A percentile compares a stretch with the other conserved stretches of the same genome.
phyloP scores from a whole-genome alignment of 106 monocot species.

The Allium fistulosum region DNA sequence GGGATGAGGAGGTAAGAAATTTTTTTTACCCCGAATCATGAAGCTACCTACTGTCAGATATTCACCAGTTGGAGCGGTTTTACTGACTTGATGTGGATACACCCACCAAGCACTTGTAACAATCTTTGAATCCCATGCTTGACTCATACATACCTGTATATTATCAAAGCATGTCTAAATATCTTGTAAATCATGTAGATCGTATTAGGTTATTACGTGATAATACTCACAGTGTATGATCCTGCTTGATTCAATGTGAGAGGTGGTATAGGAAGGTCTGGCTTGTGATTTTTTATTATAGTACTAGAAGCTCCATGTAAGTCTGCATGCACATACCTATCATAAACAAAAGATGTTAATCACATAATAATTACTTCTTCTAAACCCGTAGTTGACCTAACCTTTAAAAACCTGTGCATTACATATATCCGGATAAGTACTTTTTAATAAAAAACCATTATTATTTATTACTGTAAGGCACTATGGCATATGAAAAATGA shows the following conservation, averaged over 20 bases:
- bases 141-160: constrained; percentile 90
- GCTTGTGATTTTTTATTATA: constrained; percentile 92
- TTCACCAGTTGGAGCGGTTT: constrained; percentile 98
- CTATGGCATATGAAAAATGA: no score
- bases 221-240: constrained; percentile 79
- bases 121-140: constrained; percentile 98
- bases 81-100: constrained; percentile 98
- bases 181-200: neutral
- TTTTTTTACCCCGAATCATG: constrained; percentile 98
- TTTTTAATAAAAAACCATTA: no score
- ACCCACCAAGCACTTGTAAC: constrained; percentile 99
- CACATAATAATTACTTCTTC: neutral
- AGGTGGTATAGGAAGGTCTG: constrained; percentile 81
- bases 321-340: constrained; percentile 96
- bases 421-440: no score
- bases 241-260: constrained; percentile 97
- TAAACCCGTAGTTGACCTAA: neutral
- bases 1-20: constrained; percentile 94
- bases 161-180: neutral
- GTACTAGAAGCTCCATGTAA: constrained; percentile 98
- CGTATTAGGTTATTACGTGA: neutral
- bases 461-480: no score
- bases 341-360: constrained; percentile 5
- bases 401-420: no score
- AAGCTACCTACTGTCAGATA: constrained; percentile 98